phyloP scores from a whole-genome alignment of 108 stramenopile species.

The Cyclotella cryptica region DNA sequence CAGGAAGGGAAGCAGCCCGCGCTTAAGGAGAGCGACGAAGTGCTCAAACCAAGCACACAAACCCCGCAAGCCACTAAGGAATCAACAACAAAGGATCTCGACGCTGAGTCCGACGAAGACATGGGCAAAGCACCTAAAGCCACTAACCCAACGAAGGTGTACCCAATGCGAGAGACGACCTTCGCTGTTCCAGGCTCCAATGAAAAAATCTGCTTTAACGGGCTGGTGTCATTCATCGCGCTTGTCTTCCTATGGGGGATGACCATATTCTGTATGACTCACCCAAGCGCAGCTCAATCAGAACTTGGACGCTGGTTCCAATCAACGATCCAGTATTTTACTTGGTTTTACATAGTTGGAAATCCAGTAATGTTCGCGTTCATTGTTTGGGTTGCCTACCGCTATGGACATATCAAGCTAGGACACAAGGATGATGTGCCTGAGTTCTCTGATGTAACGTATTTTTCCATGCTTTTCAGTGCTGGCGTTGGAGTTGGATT shows the following conservation, averaged over 20 bases:
- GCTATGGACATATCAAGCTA: slow-evolving; percentile 61
- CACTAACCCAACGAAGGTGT: not conserved
- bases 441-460: slow-evolving; percentile 59
- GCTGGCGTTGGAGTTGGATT: slow-evolving; percentile 70
- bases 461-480: slow-evolving; percentile 72
- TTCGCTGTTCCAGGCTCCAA: slow-evolving; percentile 6
- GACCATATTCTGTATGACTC: slow-evolving; percentile 50
- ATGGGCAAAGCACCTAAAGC: not conserved
- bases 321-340: slow-evolving; percentile 37
- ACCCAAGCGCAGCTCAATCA: slow-evolving; percentile 25
- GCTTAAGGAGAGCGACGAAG: no score
- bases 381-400: slow-evolving; percentile 52
- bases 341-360: slow-evolving; percentile 60
- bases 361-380: slow-evolving; percentile 44
- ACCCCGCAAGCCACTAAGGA: not conserved
- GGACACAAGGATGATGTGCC: slow-evolving; percentile 54
- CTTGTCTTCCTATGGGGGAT: slow-evolving; percentile 57
- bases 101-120: not conserved
- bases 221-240: slow-evolving; percentile 42
- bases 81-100: not conserved
- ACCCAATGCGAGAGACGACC: slow-evolving; percentile 15
- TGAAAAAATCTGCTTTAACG: slow-evolving; percentile 41
- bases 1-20: no score
- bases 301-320: slow-evolving; percentile 27
- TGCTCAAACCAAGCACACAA: no score